A percentile compares a stretch with the other conserved stretches of the same genome.
Evolutionary conservation across 2,329 filamentous ascomycete species (phyloP).

Genomic region (Colletotrichum tofieldiae): DNA sequence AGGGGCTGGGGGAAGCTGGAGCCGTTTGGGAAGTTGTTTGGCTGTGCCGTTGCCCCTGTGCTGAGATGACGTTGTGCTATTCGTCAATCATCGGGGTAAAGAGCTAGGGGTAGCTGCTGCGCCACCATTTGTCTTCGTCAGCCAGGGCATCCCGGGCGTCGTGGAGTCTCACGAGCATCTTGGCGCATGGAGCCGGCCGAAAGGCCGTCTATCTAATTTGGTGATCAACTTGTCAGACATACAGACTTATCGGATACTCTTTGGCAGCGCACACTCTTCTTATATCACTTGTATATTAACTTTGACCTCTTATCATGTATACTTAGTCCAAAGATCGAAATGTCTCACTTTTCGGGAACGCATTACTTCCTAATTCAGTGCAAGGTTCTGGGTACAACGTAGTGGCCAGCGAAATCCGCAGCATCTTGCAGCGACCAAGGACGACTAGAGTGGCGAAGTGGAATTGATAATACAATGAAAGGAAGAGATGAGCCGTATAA

Average conservation of each 20-base stretch:
- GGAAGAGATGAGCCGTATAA: no score
- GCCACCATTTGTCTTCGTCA: slow-evolving; percentile 20
- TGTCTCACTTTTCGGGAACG: no score
- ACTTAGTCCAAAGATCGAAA: background rate
- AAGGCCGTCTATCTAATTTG: background rate
- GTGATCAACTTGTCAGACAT: background rate
- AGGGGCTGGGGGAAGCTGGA: background rate
- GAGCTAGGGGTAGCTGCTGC: slow-evolving; percentile 37
- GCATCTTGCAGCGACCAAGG: no score
- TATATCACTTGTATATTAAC: background rate
- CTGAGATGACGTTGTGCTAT: slow-evolving; percentile 34
- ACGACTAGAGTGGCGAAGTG: no score
- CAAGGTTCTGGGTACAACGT: no score
- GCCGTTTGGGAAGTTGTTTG: slow-evolving; percentile 11
- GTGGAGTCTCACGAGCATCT: slow-evolving; percentile 3
- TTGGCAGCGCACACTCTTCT: background rate
- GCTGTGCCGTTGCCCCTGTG: slow-evolving; percentile 29
- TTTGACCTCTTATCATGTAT: background rate
- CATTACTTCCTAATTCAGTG: no score
- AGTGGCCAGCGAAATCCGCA: no score
- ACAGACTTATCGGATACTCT: background rate
- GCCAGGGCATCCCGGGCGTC: slow-evolving; percentile 10
- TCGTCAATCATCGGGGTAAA: slow-evolving; percentile 4
- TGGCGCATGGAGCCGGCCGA: slow-evolving; percentile 14
- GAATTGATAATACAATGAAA: no score